phyloP scores from a whole-genome alignment of 1,139 yeast genomes.

The Eremothecium coryli region DNA sequence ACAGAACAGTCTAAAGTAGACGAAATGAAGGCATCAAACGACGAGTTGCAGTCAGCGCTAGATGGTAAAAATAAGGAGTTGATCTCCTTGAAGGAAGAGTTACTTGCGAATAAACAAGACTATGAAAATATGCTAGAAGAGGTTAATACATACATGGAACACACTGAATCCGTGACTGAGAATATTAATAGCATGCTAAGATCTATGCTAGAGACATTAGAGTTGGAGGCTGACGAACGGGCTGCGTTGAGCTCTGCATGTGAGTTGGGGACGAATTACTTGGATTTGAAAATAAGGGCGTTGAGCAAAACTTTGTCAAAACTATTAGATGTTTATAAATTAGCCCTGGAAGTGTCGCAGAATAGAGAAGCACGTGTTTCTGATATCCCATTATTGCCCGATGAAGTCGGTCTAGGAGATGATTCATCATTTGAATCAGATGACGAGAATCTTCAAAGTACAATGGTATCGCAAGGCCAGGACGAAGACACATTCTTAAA shows the following conservation, averaged over 20 bases:
- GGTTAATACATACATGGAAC: constrained; percentile 25
- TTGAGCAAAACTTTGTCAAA: constrained; percentile 11
- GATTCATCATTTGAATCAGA: not conserved
- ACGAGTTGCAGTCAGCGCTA: constrained; percentile 16
- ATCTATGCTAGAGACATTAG: constrained; percentile 16
- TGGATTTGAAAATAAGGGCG: constrained; percentile 30
- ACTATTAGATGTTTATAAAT: not conserved
- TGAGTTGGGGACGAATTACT: constrained; percentile 24
- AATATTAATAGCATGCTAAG: constrained; percentile 27
- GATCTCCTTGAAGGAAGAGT: constrained; percentile 18
- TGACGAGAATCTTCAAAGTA: not conserved
- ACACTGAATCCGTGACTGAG: constrained; percentile 27
- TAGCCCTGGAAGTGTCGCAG: not conserved
- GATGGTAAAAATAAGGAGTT: constrained; percentile 11
- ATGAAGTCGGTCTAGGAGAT: not conserved
- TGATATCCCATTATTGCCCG: not conserved
- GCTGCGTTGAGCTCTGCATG: constrained; percentile 26
- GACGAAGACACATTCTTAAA: not conserved
- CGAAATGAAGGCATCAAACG: constrained; percentile 20
- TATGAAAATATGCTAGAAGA: constrained; percentile 28
- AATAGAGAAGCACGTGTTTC: not conserved
- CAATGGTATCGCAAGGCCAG: not conserved
- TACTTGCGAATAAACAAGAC: constrained; percentile 21
- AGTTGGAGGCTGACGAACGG: constrained; percentile 25
- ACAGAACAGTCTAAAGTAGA: constrained; percentile 22